Base-by-base conservation (phyloP, 768 basidiomycete genomes). In the Leccinum pellstonianum region DNA sequence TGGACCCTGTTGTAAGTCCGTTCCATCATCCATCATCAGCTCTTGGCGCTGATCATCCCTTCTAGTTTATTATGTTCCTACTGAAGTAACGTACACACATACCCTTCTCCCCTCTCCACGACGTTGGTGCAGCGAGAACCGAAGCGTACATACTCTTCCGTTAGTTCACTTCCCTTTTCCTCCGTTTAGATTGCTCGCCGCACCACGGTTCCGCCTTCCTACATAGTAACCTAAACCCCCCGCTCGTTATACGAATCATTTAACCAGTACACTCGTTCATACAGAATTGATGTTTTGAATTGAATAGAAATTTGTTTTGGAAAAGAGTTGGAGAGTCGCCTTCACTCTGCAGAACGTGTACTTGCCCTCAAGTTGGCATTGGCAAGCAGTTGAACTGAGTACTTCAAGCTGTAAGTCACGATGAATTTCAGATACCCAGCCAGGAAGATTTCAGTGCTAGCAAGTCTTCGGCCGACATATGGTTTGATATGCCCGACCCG, bases 251-350 rank as follows among this genome's bases (percentile, higher is more conserved):
- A 67, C 65, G 52, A 38, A 53, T 61, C 58, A 41, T 54, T 56
- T 48, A 64, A 70, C 60, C 55, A 57, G 64, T 66, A 75, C 72
- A 66, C 63, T 75, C 73, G 37, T 67, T 65, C 5, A 27, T 25
- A 58, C 54, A 25, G 59, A 21, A 41, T 57, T 64, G 43, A 49
- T 49, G 59, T 63, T 68, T 61, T 61, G 61, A 68, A 57, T 65
- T 59, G 61, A 64, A 64, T 73, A 73, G 62, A 73, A 56, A 21
- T 62, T 57, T 64, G 62, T 67, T 58, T 58, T 41, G 14, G 21
- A 46, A n/a, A 59, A 14, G 21, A 33, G 19, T 14, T 3, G 21
- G 8, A 35, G 33, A 35, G 10, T 33, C 11, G 31, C 11, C 10
- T 33, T 33, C 11, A 33, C 31, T 33, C 33, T 35, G 12, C 17